These are phyloP conservation scores for Globisporangium carolinianum DNA, from an alignment of 352 stramenopile species.

Conservation along the genomic window DNA sequence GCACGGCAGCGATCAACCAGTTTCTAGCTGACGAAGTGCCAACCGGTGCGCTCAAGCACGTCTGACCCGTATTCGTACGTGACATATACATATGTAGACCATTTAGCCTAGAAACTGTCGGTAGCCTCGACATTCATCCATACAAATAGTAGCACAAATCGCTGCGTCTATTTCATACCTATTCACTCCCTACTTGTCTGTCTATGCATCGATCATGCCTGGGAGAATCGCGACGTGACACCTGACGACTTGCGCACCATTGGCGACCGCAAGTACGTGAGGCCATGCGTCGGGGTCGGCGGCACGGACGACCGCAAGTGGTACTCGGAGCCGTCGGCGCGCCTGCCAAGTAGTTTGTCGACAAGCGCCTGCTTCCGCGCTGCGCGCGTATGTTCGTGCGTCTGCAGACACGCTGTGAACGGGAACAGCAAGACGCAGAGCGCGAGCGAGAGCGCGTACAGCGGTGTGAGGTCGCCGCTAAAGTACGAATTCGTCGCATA, in stretches of 20 bases:
- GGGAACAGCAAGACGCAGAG: conserved; percentile 53
- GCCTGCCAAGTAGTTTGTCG: conserved; percentile 6
- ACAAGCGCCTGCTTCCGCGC: conserved; percentile 28
- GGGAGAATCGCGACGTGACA: no score
- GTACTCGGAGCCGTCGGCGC: background rate
- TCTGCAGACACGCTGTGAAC: conserved; percentile 47
- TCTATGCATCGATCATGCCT: no score
- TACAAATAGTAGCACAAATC: no score
- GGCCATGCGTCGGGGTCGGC: conserved; percentile 25
- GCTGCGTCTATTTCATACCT: no score
- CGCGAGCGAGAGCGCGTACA: conserved; percentile 46
- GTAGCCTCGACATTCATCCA: no score
- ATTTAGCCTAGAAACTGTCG: no score
- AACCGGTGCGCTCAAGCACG: background rate
- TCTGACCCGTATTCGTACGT: background rate
- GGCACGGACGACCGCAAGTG: no score
- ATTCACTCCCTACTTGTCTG: no score
- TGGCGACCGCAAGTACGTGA: conserved; percentile 56
- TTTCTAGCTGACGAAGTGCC: conserved; percentile 27
- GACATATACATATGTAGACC: background rate
- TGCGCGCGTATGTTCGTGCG: conserved; percentile 42
- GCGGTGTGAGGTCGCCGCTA: conserved; percentile 40
- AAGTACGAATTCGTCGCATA: conserved; percentile 60
- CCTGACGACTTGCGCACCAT: conserved; percentile 12
- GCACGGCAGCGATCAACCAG: conserved; percentile 54